Evolutionary conservation across 257 asterid species (phyloP).

Genomic region (Craterostigma plantagineum): DNA sequence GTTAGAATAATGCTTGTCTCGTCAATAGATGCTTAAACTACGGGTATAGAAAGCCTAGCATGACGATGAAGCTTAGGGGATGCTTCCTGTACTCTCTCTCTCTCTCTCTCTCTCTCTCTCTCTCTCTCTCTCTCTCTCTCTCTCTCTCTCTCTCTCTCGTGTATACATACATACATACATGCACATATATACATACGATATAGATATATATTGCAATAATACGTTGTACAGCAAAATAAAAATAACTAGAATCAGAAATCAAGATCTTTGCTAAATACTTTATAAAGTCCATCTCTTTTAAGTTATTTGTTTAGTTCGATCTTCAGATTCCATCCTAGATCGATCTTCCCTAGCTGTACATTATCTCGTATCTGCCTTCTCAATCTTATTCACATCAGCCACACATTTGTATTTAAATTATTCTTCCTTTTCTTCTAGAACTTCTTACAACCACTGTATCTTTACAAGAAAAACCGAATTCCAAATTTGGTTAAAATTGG

Average conservation of each 20-base stretch:
- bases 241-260: too few relatives aligned
- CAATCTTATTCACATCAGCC: constrained; percentile 46
- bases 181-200: too few relatives aligned
- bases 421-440: constrained; percentile 7
- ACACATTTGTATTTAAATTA: constrained; percentile 11
- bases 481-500: background rate
- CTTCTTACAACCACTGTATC: constrained; percentile 27
- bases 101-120: too few relatives aligned
- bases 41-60: constrained; percentile 35
- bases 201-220: too few relatives aligned
- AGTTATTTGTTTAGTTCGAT: constrained; percentile 6
- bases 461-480: background rate
- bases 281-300: constrained; percentile 4
- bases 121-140: too few relatives aligned
- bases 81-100: too few relatives aligned
- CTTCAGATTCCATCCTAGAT: constrained; percentile 63
- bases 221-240: constrained; percentile 1
- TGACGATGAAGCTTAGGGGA: constrained; percentile 46
- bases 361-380: constrained; percentile 3
- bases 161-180: background rate
- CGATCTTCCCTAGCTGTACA: constrained; percentile 47
- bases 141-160: background rate
- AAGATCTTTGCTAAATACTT: constrained; percentile 27
- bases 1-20: too few relatives aligned
- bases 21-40: constrained; percentile 35